These are phyloP conservation scores for Carpediemonas membranifera DNA, from an alignment of 78 protist genomes.

Conservation along the genomic window DNA sequence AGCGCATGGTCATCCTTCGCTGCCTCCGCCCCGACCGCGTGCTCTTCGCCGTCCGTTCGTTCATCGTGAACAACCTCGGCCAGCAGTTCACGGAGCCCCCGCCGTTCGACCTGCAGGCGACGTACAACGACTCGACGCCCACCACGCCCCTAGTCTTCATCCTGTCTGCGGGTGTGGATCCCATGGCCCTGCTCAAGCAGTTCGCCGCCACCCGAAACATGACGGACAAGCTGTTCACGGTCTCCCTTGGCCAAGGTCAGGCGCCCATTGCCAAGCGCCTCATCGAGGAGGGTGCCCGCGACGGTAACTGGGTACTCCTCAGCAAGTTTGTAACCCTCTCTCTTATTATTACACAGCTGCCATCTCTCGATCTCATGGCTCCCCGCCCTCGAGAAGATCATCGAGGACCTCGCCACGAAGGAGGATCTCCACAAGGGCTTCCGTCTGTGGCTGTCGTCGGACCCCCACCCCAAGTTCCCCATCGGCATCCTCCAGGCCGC, in stretches of 20 bases:
- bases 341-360: conserved; percentile 67
- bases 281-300: neutral
- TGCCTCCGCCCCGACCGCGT: conserved; percentile 50
- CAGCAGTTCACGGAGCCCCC: conserved; percentile 59
- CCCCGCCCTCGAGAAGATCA: conserved; percentile 50
- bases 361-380: conserved; percentile 57
- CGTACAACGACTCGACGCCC: conserved; percentile 19
- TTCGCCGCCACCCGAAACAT: conserved; percentile 28
- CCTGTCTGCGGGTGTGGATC: conserved; percentile 71
- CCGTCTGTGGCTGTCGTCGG: conserved; percentile 75
- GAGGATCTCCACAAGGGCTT: conserved; percentile 50
- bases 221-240: conserved; percentile 20
- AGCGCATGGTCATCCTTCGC: conserved; percentile 34
- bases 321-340: neutral
- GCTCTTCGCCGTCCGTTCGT: neutral
- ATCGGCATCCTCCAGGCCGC: conserved; percentile 20
- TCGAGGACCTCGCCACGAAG: conserved; percentile 17
- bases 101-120: conserved; percentile 39
- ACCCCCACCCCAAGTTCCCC: conserved; percentile 34
- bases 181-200: conserved; percentile 32
- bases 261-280: conserved; percentile 37
- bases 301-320: conserved; percentile 57
- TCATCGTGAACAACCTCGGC: conserved; percentile 31
- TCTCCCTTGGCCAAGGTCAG: conserved; percentile 69
- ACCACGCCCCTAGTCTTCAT: conserved; percentile 64